Conservation (phyloP, 2,329 filamentous ascomycete genomes). For the Sporothrix curviconia region DNA sequence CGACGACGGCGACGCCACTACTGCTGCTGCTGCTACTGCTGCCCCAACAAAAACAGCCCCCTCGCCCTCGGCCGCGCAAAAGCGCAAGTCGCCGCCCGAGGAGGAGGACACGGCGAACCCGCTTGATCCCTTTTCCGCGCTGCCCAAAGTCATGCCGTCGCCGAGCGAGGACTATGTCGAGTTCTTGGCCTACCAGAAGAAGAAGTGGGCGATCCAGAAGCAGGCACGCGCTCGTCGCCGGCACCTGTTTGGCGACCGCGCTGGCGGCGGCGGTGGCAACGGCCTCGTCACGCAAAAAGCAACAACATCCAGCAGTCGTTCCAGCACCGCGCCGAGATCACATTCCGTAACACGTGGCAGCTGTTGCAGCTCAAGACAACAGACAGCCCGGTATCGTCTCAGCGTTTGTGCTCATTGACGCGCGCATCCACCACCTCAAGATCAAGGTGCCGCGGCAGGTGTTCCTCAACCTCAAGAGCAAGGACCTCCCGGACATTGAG, state of each 20-base stretch:
- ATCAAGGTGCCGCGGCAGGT: slow-evolving; percentile 83
- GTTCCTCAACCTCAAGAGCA: slow-evolving; percentile 84
- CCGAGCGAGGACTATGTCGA: slow-evolving; percentile 80
- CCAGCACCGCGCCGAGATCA: slow-evolving; percentile 82
- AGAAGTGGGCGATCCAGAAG: slow-evolving; percentile 98
- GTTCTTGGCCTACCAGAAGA: slow-evolving; percentile 91
- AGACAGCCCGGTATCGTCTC: slow-evolving; percentile 75
- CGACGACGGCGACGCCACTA: background rate
- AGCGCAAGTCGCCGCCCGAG: slow-evolving; percentile 67
- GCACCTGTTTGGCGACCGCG: slow-evolving; percentile 86
- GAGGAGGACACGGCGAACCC: slow-evolving; percentile 37
- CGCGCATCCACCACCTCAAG: slow-evolving; percentile 81
- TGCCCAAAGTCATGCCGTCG: slow-evolving; percentile 78
- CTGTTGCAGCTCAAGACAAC: slow-evolving; percentile 79
- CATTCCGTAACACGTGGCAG: slow-evolving; percentile 93
- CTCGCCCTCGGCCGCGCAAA: slow-evolving; percentile 48
- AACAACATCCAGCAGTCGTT: slow-evolving; percentile 64
- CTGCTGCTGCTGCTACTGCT: background rate
- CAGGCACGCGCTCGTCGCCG: slow-evolving; percentile 77
- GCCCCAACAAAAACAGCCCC: background rate
- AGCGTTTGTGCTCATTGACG: slow-evolving; percentile 87
- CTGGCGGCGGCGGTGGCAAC: slow-evolving; percentile 39
- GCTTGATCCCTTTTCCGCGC: slow-evolving; percentile 69
- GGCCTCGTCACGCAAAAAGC: slow-evolving; percentile 27
- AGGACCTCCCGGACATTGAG: slow-evolving; percentile 81